Conservation (phyloP, 2,329 filamentous ascomycete genomes). For the Peltaster fructicola region DNA sequence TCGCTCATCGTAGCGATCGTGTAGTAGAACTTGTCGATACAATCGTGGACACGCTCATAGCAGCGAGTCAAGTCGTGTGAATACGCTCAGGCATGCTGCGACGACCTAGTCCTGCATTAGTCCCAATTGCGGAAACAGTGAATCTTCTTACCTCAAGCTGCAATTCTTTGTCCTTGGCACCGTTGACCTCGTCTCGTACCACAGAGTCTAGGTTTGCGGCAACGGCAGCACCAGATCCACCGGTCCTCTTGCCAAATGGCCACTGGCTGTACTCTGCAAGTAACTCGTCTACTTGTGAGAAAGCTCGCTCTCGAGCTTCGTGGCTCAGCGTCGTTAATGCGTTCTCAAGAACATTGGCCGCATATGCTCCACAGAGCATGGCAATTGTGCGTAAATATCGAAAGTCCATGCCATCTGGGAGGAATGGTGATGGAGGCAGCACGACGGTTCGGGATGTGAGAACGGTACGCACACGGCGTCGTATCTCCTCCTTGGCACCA, state of each 20-base stretch:
- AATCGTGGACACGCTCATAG: no score
- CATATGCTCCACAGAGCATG: constrained; percentile 97
- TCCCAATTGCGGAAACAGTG: no score
- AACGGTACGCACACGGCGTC: constrained; percentile 77
- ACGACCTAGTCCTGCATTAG: no score
- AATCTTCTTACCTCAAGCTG: constrained; percentile 91
- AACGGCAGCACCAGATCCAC: constrained; percentile 56
- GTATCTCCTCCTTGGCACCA: constrained; percentile 93
- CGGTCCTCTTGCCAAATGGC: constrained; percentile 72
- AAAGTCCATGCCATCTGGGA: constrained; percentile 89
- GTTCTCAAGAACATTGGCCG: constrained; percentile 94
- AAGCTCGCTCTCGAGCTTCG: constrained; percentile 83
- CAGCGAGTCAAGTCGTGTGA: constrained; percentile 89
- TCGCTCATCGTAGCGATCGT: no score
- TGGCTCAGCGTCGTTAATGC: constrained; percentile 87
- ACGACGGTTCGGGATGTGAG: constrained; percentile 90
- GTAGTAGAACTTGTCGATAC: no score
- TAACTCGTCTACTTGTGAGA: constrained; percentile 91
- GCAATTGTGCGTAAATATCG: constrained; percentile 78
- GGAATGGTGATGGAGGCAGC: constrained; percentile 66
- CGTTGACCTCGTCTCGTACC: constrained; percentile 72
- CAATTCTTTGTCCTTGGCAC: constrained; percentile 79
- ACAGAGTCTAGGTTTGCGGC: constrained; percentile 83
- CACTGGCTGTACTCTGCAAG: constrained; percentile 93
- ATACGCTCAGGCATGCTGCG: constrained; percentile 89